These are phyloP conservation scores for Nicotiana noctiflora DNA, from an alignment of 257 asterid species.

Conservation along the genomic window DNA sequence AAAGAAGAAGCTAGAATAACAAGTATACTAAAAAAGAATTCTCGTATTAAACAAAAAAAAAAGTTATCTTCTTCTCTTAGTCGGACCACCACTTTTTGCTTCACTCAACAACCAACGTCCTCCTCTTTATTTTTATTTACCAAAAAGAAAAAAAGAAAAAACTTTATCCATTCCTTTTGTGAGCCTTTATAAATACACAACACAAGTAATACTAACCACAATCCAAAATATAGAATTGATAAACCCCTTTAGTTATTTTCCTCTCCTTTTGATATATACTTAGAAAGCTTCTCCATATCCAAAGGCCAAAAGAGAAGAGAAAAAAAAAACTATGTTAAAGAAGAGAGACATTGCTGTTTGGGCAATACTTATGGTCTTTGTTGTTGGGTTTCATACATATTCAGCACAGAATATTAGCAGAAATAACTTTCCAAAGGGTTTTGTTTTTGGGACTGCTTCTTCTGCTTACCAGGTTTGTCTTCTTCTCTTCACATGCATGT, in stretches of 20 bases:
- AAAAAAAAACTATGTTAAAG: background rate
- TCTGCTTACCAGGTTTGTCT: conserved; percentile 71
- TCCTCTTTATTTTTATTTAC: background rate
- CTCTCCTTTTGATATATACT: background rate
- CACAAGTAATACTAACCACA: background rate
- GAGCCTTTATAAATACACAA: background rate
- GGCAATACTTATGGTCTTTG: conserved; percentile 15
- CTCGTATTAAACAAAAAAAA: background rate
- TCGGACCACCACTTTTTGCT: background rate
- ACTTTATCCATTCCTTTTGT: background rate
- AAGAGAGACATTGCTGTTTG: background rate
- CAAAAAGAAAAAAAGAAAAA: background rate
- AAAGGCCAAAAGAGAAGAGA: background rate
- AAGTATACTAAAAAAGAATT: background rate
- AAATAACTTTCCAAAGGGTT: conserved; percentile 59
- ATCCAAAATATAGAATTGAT: background rate
- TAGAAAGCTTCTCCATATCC: background rate
- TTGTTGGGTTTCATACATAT: background rate
- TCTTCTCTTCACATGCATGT: background rate
- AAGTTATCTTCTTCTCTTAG: background rate
- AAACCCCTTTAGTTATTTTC: background rate
- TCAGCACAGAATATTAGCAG: conserved; percentile 40
- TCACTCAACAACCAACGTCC: background rate
- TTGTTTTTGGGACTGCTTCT: conserved; percentile 91
- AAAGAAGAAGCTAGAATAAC: background rate